phyloP scores from a whole-genome alignment of 2,329 filamentous ascomycete genomes.

The Hymenoscyphus linearis region DNA sequence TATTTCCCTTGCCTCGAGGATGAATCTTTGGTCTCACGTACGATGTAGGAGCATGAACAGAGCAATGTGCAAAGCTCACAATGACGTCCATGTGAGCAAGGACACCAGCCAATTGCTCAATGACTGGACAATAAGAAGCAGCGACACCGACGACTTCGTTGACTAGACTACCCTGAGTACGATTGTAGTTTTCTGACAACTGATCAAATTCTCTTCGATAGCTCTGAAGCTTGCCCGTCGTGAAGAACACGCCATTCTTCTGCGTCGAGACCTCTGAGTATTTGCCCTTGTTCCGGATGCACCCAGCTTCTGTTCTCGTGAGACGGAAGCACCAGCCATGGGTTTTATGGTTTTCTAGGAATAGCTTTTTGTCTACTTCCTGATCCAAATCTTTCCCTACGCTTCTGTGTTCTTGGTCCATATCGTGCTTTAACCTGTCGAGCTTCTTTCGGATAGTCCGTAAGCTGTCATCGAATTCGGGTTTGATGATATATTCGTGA shows the following conservation, averaged over 20 bases:
- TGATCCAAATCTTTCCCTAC: constrained; percentile 79
- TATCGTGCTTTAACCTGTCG: constrained; percentile 75
- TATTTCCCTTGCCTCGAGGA: constrained; percentile 79
- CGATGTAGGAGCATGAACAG: constrained; percentile 84
- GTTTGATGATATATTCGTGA: constrained; percentile 98
- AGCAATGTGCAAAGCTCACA: constrained; percentile 86
- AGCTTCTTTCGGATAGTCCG: constrained; percentile 87
- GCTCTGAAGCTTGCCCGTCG: constrained; percentile 72
- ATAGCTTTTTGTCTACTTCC: constrained; percentile 97
- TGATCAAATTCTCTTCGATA: constrained; percentile 90
- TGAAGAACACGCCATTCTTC: constrained; percentile 99
- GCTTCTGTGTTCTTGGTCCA: constrained; percentile 73
- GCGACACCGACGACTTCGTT: constrained; percentile 90
- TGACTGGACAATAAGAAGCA: constrained; percentile 86
- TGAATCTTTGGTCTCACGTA: constrained; percentile 93
- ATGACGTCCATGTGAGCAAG: constrained; percentile 94
- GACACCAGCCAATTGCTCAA: constrained; percentile 83
- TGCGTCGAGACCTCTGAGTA: constrained; percentile 97
- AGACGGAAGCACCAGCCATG: constrained; percentile 96
- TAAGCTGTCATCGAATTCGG: constrained; percentile 89
- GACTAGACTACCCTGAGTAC: constrained; percentile 86
- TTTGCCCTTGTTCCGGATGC: constrained; percentile 82
- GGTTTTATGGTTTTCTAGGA: constrained; percentile 91
- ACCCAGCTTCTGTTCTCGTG: constrained; percentile 83
- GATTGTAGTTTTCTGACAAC: constrained; percentile 88